Evolutionary conservation across 345 rosid species (phyloP).

Genomic region (Jatropha curcas): DNA sequence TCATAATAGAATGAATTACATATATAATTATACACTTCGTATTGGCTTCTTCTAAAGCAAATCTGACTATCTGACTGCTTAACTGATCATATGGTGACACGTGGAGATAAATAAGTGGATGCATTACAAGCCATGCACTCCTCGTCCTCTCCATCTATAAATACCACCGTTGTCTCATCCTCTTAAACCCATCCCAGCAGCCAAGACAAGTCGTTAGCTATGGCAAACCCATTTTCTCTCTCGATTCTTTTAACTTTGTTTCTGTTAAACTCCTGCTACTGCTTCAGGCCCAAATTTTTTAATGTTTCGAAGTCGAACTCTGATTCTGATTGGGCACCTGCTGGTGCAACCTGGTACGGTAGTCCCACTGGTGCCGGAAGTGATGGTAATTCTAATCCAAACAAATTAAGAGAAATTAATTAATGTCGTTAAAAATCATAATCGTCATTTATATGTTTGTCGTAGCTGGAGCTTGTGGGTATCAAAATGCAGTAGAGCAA

Average conservation of each 20-base stretch:
- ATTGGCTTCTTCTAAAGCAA: conserved; percentile 5
- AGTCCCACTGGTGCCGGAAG: conserved; percentile 49
- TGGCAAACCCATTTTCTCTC: conserved; percentile 6
- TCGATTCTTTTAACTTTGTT: conserved; percentile 1
- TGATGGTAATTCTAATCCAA: conserved; percentile 35
- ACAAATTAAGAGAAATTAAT: no score
- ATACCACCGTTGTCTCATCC: not conserved
- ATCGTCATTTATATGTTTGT: no score
- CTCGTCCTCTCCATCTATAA: conserved; percentile 4
- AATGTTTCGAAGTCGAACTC: conserved; percentile 19
- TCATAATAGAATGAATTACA: not conserved
- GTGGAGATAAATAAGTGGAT: not conserved
- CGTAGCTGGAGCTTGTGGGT: conserved; percentile 78
- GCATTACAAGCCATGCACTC: not conserved
- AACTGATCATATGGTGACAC: conserved; percentile 18
- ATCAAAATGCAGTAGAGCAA: conserved; percentile 36
- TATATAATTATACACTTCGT: no score
- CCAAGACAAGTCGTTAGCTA: not conserved
- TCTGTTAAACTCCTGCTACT: conserved; percentile 23
- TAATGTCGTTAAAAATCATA: no score
- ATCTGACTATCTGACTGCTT: no score
- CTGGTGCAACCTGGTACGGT: conserved; percentile 69
- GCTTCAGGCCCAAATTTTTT: conserved; percentile 41
- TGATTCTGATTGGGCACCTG: conserved; percentile 39
- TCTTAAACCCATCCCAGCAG: not conserved